Base-by-base conservation (phyloP, 2,329 filamentous ascomycete species). In the Teratosphaeria epicoccoides region DNA sequence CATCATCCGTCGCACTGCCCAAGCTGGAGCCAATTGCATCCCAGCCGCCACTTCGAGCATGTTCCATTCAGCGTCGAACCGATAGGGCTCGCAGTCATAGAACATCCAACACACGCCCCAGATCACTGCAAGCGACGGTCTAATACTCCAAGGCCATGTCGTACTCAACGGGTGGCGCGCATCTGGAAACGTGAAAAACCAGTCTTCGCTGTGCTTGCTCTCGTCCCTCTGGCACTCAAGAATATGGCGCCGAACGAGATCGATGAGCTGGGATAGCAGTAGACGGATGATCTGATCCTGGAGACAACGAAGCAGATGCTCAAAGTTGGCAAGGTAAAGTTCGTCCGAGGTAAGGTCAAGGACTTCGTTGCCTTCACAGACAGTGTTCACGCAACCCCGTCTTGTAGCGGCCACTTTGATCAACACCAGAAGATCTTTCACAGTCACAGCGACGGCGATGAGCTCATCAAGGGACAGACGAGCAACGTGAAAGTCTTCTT, bases 271-370 rank as follows among this genome's bases (percentile, higher is more conserved):
- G 24, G 46, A 47, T 24, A 64, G 28, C n/a, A 66, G 52, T 2
- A 53, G 49, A 10, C 56, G 48, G 20, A 70, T 55, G 20, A 73
- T 61, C 52, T 65, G 61, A n/a, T 66, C 47, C 47, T 64, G 64
- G 17, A 73, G 61, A 50, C 66, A 64, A 51, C 70, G 55, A 47
- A 74, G 63, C 29, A 73, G 52, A 55, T 73, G 70, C 56, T 71
- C 65, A 51, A 73, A 68, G 57, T 73, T 74, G 17, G 71, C 70
- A 44, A 70, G 57, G 55, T 49, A 56, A 9, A 56, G 65, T 29
- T 68, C 66, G 55, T 71, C 66, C 10, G 68, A 59, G 26, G 52
- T 51, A 17, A 65, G 56, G 14, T 54, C 51, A 9, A 43, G 63
- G 17, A 63, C 50, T 14, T 63, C 57, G 24, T 61, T 57, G 40